Conservation (phyloP, 108 stramenopile genomes). For the Fragilaria crotonensis region DNA sequence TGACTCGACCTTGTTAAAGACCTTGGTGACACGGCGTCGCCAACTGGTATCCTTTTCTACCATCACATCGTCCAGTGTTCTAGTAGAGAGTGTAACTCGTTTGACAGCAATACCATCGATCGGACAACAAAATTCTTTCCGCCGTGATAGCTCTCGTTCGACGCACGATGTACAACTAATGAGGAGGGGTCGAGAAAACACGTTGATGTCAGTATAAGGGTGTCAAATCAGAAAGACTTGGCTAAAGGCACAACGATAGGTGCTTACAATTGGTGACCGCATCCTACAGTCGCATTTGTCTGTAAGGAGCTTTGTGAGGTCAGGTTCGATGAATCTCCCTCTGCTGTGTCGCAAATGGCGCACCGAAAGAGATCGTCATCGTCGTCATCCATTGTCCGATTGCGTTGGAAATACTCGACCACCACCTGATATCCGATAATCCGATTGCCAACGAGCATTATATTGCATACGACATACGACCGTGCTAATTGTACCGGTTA, state of each 20-base stretch:
- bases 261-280: constrained; percentile 81
- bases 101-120: constrained; percentile 76
- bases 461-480: too few species aligned
- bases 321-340: constrained; percentile 78
- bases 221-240: background rate
- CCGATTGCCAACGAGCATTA: too few species aligned
- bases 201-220: background rate
- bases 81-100: constrained; percentile 71
- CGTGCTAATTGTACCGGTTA: too few species aligned
- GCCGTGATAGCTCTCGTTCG: constrained; percentile 68
- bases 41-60: constrained; percentile 82
- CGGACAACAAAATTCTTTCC: constrained; percentile 78
- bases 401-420: too few species aligned
- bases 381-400: too few species aligned
- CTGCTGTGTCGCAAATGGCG: constrained; percentile 73
- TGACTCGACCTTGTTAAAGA: constrained; percentile 73
- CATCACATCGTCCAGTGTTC: constrained; percentile 74
- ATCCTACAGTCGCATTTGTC: constrained; percentile 76
- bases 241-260: too few species aligned
- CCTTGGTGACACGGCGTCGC: constrained; percentile 71
- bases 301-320: constrained; percentile 68
- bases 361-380: constrained; percentile 79
- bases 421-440: too few species aligned
- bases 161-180: constrained; percentile 69
- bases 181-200: background rate